Percentiles rank a stretch among this genome's conserved stretches.
Conservation (phyloP, 495 filamentous ascomycete genomes). For the Aspergillus olivimuriae region DNA sequence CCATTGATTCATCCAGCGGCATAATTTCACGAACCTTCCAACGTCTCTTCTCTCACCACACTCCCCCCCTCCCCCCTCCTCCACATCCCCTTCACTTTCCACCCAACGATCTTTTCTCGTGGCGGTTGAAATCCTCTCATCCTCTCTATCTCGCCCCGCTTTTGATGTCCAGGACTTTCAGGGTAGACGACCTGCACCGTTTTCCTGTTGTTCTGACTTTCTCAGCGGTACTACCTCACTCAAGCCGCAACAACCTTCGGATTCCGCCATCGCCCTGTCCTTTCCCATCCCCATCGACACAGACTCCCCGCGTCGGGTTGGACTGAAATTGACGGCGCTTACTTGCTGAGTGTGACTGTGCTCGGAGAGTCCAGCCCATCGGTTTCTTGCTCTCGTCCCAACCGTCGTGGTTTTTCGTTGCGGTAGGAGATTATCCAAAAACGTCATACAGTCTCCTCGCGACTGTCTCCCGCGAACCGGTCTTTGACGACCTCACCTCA, state of each 20-base stretch:
- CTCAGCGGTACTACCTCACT: conserved; percentile 13
- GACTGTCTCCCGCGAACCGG: conserved; percentile 31
- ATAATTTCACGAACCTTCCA: conserved; percentile 32
- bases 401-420: conserved; percentile 21
- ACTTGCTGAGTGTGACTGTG: too few relatives aligned
- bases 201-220: conserved; percentile 31
- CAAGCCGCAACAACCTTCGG: conserved; percentile 12
- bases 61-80: conserved; percentile 12
- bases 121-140: conserved; percentile 2
- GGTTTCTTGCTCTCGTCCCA: neutral
- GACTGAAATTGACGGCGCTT: too few relatives aligned
- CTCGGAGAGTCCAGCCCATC: too few relatives aligned
- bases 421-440: conserved; percentile 30
- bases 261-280: conserved; percentile 7
- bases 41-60: conserved; percentile 15
- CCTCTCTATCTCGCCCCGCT: conserved; percentile 1
- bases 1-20: conserved; percentile 3
- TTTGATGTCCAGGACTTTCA: conserved; percentile 19
- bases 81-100: conserved; percentile 2
- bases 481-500: conserved; percentile 27
- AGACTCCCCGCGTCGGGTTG: neutral
- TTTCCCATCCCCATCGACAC: neutral
- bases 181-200: conserved; percentile 46
- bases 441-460: conserved; percentile 41
- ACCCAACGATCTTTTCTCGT: neutral